These are phyloP conservation scores for Acephala macrosclerotiorum DNA, from an alignment of 2,329 filamentous ascomycete genomes.

Conservation along the genomic window DNA sequence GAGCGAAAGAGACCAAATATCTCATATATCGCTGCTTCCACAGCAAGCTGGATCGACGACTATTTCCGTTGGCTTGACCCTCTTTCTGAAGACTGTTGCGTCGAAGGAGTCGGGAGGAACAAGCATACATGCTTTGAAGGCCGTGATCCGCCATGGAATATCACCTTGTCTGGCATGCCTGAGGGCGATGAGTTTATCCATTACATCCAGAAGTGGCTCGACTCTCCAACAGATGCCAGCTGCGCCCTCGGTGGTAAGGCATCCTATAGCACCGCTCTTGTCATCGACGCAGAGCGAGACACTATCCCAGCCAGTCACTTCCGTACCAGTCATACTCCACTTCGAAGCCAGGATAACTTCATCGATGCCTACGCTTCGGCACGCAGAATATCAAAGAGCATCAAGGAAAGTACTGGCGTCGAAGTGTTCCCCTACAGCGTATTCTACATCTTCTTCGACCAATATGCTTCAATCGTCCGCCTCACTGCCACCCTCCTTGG, in stretches of 20 bases:
- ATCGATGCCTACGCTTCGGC: constrained; percentile 90
- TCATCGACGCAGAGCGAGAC: constrained; percentile 72
- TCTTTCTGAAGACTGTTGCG: constrained; percentile 64
- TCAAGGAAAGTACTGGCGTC: constrained; percentile 74
- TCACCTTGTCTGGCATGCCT: constrained; percentile 89
- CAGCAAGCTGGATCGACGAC: constrained; percentile 97
- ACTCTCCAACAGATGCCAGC: constrained; percentile 78
- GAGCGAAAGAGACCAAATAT: constrained; percentile 89
- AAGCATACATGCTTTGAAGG: constrained; percentile 79
- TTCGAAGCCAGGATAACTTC: constrained; percentile 90
- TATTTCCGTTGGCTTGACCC: constrained; percentile 98
- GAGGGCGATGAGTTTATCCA: constrained; percentile 89
- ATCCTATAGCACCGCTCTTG: constrained; percentile 83
- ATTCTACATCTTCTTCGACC: constrained; percentile 99
- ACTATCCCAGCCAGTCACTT: constrained; percentile 88
- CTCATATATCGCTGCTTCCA: constrained; percentile 86
- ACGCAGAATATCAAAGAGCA: constrained; percentile 82
- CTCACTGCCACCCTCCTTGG: constrained; percentile 82
- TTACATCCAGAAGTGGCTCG: constrained; percentile 85
- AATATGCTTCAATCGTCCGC: constrained; percentile 85
- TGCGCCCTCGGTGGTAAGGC: constrained; percentile 91
- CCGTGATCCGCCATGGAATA: constrained; percentile 85
- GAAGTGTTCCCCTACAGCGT: constrained; percentile 96
- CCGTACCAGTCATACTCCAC: constrained; percentile 85
- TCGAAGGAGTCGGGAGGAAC: constrained; percentile 25